Conservation (phyloP, 371 early-diverging fungal genomes). For the Mucor racemosus region DNA sequence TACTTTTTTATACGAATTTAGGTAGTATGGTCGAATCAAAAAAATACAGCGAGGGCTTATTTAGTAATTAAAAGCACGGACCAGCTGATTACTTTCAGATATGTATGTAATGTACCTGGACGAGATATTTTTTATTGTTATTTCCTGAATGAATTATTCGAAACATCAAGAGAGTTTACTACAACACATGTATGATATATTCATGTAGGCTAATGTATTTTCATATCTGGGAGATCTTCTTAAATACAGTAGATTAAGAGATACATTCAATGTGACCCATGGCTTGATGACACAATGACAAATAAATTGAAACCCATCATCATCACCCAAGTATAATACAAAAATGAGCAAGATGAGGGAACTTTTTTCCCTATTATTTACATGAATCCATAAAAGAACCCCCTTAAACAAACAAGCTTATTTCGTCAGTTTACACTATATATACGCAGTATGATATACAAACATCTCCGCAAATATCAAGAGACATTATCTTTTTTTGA, state of each 20-base stretch:
- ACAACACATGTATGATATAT: no score
- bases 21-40: constrained; percentile 1
- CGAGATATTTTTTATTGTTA: neutral
- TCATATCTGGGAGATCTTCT: no score
- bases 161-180: no score
- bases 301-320: constrained; percentile 2
- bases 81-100: constrained; percentile 17
- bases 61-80: constrained; percentile 20
- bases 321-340: neutral
- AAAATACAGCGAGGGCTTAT: neutral
- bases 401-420: neutral
- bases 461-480: neutral
- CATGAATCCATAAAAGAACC: neutral
- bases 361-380: neutral
- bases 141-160: neutral
- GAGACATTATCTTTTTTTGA: neutral
- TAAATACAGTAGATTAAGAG: no score
- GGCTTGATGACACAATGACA: constrained; percentile 13
- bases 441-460: neutral
- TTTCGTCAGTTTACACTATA: constrained; percentile 8
- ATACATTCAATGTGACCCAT: constrained; percentile 5
- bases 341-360: constrained; percentile 1
- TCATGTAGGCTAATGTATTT: no score
- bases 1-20: neutral
- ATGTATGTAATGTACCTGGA: constrained; percentile 7